Evolutionary conservation across 202 grass and related monocot species (phyloP).

Genomic region (Zizania palustris): DNA sequence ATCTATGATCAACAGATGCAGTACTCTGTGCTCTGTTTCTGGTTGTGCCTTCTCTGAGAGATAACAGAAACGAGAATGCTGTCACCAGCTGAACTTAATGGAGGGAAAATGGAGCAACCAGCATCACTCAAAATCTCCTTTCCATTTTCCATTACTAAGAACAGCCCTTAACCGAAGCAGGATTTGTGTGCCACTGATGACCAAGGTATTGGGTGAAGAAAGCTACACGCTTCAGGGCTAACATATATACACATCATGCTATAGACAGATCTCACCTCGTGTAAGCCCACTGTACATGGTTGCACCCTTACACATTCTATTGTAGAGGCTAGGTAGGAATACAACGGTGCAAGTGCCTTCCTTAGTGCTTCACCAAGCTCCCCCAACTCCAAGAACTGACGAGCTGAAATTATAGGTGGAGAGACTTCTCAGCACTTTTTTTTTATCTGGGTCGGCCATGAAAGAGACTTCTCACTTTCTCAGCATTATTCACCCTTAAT

Average conservation of each 20-base stretch:
- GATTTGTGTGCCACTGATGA: constrained; percentile 6
- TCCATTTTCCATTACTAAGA: constrained; percentile 40
- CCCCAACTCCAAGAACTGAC: constrained; percentile 15
- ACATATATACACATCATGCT: constrained; percentile 55
- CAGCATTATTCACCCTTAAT: constrained; percentile 48
- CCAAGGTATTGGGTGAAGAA: constrained; percentile 16
- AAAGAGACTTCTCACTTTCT: not conserved
- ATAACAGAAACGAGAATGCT: constrained; percentile 26
- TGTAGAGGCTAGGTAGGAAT: constrained; percentile 37
- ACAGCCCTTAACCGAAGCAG: constrained; percentile 38
- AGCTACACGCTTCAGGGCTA: constrained; percentile 41
- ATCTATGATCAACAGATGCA: constrained; percentile 10
- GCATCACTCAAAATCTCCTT: constrained; percentile 56
- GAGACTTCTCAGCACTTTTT: constrained; percentile 19
- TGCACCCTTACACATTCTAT: constrained; percentile 40
- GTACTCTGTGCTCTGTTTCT: constrained; percentile 11
- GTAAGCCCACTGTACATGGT: constrained; percentile 47
- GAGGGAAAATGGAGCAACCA: constrained; percentile 42
- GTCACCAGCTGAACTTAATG: constrained; percentile 27
- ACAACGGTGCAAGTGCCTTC: constrained; percentile 37
- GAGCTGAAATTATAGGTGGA: constrained; percentile 37
- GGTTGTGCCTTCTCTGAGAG: not conserved
- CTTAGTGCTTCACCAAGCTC: constrained; percentile 26
- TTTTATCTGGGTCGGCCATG: constrained; percentile 2
- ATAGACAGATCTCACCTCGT: constrained; percentile 44